These are phyloP conservation scores for Clonostachys rosea DNA, from an alignment of 2,329 filamentous ascomycete species.

Conservation along the genomic window DNA sequence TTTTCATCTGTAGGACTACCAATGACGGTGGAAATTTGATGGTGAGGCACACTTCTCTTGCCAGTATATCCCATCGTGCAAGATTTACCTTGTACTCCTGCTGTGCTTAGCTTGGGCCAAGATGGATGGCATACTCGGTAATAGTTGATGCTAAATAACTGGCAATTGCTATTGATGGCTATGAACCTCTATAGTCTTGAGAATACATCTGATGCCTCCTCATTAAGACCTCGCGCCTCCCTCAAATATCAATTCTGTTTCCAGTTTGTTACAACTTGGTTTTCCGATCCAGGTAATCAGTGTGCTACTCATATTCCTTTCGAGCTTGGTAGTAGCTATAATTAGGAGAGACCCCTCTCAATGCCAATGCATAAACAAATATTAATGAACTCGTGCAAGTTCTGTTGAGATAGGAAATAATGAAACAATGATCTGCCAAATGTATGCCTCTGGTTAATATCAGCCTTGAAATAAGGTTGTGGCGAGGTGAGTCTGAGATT, in stretches of 20 bases:
- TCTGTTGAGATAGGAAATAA: background rate
- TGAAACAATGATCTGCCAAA: background rate
- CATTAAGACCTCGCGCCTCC: background rate
- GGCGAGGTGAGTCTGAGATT: background rate
- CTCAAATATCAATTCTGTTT: background rate
- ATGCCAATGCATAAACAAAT: background rate
- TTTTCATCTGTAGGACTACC: conserved; percentile 57
- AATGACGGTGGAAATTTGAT: conserved; percentile 78
- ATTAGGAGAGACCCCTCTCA: too few relatives aligned
- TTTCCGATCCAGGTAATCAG: too few relatives aligned
- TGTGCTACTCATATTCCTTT: too few relatives aligned
- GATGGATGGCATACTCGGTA: background rate
- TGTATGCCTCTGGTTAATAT: background rate
- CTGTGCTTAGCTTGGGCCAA: background rate
- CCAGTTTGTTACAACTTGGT: too few relatives aligned
- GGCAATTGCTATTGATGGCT: too few relatives aligned
- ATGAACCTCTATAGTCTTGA: background rate
- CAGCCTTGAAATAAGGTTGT: background rate
- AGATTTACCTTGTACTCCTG: background rate
- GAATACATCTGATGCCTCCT: background rate
- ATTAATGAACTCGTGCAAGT: background rate
- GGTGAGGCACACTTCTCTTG: conserved; percentile 63
- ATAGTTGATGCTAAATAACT: background rate
- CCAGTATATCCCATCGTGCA: background rate
- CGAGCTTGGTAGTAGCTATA: too few relatives aligned